Evolutionary conservation across 768 basidiomycete species (phyloP), one percentile per base, ranked within the genome.

Genomic region (Lepiota subincarnata): DNA sequence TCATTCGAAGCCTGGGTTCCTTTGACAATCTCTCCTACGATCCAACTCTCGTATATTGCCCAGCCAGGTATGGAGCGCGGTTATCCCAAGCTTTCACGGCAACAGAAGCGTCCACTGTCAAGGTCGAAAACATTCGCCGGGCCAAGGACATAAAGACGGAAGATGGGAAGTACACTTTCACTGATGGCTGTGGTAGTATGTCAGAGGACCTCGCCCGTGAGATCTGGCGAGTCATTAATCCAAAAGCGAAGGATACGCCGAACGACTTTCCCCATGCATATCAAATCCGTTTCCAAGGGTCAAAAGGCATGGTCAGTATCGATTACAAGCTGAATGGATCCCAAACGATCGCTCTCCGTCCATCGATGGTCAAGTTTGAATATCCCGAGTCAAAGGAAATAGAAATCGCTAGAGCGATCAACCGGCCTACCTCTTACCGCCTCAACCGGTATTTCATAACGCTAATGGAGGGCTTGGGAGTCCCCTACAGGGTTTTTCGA

Each of bases 31-130:
- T 79, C 2, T 24, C 57, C 8, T 76, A 73, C 35, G 82, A 84
- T 60, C 58, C 48, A 4, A 59, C 61, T 0, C 68, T 86, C 10
- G 77, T 76, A 10, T 69, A 66, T 45, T 85, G 83, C 56, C 85
- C 85, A 3, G 83, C 85, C 18, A 76, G 85, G 47, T 86, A 83
- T 62, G 87, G 77, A 0, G 87, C 87, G 4, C 72, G 87, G 14
- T 73, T 89, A 36, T 83, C 84, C 6, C 85, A 83, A 62, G 84
- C 84, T 0, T 89, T 89, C 64, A 87, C 86, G 0, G 78, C 86
- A 1, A 89, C 87, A 0, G 84, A 88, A 55, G 67, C 72, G 19
- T 79, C 81, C 3, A 46, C 43, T 6, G 64, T 78, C 11, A 58
- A 66, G 20, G 59, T 74, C 0, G 66, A 72, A 7, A 80, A 86